Conservation (phyloP, 2,329 filamentous ascomycete species). For the Dothistroma pini region DNA sequence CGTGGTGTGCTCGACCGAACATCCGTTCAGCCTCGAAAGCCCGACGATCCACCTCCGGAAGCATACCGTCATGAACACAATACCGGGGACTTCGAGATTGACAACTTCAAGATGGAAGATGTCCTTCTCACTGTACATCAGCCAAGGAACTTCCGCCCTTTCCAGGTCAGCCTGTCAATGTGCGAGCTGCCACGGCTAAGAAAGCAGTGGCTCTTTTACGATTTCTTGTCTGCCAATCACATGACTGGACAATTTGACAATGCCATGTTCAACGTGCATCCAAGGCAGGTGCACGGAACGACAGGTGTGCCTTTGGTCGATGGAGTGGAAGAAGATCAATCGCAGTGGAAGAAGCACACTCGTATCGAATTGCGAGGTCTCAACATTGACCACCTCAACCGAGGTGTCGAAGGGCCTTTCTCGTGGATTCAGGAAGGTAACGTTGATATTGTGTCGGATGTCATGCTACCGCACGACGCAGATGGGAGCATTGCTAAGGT, state of each 20-base stretch:
- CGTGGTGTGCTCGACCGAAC: constrained; percentile 90
- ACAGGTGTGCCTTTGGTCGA: constrained; percentile 60
- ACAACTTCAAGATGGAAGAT: constrained; percentile 94
- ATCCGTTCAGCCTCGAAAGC: constrained; percentile 62
- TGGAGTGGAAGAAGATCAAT: constrained; percentile 58
- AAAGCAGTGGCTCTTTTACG: constrained; percentile 97
- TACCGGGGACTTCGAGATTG: constrained; percentile 93
- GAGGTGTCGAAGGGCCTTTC: constrained; percentile 88
- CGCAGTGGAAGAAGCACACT: constrained; percentile 93
- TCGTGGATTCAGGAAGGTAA: constrained; percentile 98
- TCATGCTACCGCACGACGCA: constrained; percentile 86
- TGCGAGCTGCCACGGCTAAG: constrained; percentile 89
- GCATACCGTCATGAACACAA: constrained; percentile 84
- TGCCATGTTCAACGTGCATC: constrained; percentile 95
- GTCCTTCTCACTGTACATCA: constrained; percentile 88
- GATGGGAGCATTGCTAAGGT: constrained; percentile 90
- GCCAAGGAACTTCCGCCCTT: constrained; percentile 85
- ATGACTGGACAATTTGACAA: constrained; percentile 96
- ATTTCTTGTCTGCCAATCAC: constrained; percentile 90
- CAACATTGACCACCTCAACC: constrained; percentile 93
- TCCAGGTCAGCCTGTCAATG: constrained; percentile 90
- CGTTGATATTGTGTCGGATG: constrained; percentile 91
- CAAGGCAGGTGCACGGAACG: constrained; percentile 80
- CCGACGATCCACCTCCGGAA: constrained; percentile 70
- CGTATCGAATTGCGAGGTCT: constrained; percentile 87